These are phyloP conservation scores for Luvunga scandens DNA, from an alignment of 345 rosid species.

Conservation along the genomic window DNA sequence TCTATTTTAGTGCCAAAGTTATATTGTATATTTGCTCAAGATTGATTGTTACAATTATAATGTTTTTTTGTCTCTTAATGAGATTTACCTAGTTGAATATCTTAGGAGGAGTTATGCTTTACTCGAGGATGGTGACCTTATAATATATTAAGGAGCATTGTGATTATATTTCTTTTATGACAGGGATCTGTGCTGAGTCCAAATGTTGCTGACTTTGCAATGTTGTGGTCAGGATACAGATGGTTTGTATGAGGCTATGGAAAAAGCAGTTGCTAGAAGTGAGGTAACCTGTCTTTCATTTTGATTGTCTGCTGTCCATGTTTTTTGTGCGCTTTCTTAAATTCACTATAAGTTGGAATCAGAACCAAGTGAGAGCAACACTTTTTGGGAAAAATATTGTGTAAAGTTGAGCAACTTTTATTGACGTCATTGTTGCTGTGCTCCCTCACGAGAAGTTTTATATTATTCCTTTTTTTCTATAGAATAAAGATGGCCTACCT, in stretches of 20 bases:
- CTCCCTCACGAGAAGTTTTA: neutral
- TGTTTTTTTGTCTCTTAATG: neutral
- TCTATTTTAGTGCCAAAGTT: neutral
- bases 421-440: neutral
- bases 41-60: neutral
- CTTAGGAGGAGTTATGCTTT: slow-evolving; percentile 11
- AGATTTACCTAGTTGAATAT: slow-evolving; percentile 7
- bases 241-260: slow-evolving; percentile 58
- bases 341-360: neutral
- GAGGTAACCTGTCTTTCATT: slow-evolving; percentile 45
- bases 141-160: slow-evolving; percentile 52
- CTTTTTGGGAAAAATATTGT: neutral
- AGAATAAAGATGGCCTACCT: neutral
- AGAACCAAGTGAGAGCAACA: neutral
- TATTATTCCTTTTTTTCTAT: neutral
- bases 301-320: neutral
- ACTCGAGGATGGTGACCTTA: slow-evolving; percentile 28
- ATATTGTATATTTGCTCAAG: neutral
- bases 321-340: neutral
- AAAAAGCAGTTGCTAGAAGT: slow-evolving; percentile 49
- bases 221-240: slow-evolving; percentile 79
- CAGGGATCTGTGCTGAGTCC: slow-evolving; percentile 62
- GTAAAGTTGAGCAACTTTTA: neutral
- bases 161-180: slow-evolving; percentile 52
- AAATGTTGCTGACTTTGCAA: slow-evolving; percentile 75